A percentile compares a stretch with the other conserved stretches of the same genome.
Conservation (phyloP, 129 eudicot genomes). For the Flaveria brownii region DNA sequence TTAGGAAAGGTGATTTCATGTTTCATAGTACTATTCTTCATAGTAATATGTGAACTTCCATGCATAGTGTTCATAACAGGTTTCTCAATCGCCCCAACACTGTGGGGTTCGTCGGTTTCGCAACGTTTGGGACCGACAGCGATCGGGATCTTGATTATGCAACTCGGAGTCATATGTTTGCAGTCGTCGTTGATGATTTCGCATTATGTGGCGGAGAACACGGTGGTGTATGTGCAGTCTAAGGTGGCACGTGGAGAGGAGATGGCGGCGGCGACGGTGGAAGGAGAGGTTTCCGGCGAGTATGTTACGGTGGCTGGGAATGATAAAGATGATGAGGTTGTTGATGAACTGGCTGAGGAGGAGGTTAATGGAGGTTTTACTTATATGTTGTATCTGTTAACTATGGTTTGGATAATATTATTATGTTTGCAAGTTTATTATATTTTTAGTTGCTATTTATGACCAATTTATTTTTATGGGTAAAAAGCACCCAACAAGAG, state of each 20-base stretch:
- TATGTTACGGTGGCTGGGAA: slow-evolving; percentile 55
- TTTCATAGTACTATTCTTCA: too few relatives aligned
- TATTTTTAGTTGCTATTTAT: too few relatives aligned
- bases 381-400: background rate
- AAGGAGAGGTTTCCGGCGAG: slow-evolving; percentile 54
- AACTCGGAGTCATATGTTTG: slow-evolving; percentile 37
- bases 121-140: background rate
- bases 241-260: slow-evolving; percentile 58
- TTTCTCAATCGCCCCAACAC: background rate
- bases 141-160: slow-evolving; percentile 36
- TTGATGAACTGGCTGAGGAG: slow-evolving; percentile 23
- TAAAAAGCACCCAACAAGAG: too few relatives aligned
- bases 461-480: too few relatives aligned
- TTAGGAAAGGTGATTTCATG: too few relatives aligned
- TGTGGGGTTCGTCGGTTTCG: slow-evolving; percentile 6
- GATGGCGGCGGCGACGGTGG: slow-evolving; percentile 38
- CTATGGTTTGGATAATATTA: background rate
- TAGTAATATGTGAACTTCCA: background rate
- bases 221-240: slow-evolving; percentile 68
- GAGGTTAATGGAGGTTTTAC: slow-evolving; percentile 18
- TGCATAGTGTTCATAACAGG: background rate
- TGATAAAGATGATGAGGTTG: slow-evolving; percentile 52
- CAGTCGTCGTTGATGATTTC: slow-evolving; percentile 17
- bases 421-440: background rate
- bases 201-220: slow-evolving; percentile 42